A percentile compares a stretch with the other conserved stretches of the same genome.
phyloP scores from a whole-genome alignment of 495 filamentous ascomycete genomes.

The Aspergillus bridgeri region DNA sequence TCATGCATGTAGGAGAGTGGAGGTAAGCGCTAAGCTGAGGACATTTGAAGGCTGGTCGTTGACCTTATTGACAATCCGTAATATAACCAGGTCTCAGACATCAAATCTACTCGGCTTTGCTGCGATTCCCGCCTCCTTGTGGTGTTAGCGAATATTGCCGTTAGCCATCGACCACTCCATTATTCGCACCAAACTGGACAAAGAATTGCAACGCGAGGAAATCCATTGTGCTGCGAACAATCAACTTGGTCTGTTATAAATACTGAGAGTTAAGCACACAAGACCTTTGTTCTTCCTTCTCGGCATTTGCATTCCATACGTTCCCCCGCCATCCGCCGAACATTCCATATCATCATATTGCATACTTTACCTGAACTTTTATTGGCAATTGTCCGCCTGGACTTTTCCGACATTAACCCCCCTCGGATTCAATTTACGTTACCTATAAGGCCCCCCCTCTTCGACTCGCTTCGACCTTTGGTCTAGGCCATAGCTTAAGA shows the following conservation, averaged over 20 bases:
- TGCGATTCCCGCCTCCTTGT: neutral
- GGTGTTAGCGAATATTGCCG: neutral
- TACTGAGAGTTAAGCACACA: neutral
- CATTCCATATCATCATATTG: constrained; percentile 10
- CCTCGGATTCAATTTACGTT: neutral
- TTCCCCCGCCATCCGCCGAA: constrained; percentile 14
- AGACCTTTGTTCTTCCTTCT: neutral
- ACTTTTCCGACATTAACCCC: neutral
- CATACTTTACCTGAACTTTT: constrained; percentile 10
- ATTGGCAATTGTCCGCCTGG: neutral
- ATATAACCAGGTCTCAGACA: neutral
- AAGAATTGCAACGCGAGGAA: neutral
- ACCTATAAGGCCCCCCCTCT: neutral
- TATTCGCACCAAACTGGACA: neutral
- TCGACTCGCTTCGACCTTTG: constrained; percentile 4
- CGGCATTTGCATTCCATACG: constrained; percentile 13
- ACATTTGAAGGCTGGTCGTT: constrained; percentile 5
- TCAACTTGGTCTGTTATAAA: neutral
- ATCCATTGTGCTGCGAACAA: neutral
- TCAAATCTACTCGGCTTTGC: neutral
- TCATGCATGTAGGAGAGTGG: constrained; percentile 15
- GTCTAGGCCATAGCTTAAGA: constrained; percentile 2
- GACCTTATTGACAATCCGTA: neutral
- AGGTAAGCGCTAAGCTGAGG: constrained; percentile 6
- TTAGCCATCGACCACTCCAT: neutral